Evolutionary conservation across 1,284 basidiomycete species (phyloP).

Genomic region (Heliocybe sulcata): DNA sequence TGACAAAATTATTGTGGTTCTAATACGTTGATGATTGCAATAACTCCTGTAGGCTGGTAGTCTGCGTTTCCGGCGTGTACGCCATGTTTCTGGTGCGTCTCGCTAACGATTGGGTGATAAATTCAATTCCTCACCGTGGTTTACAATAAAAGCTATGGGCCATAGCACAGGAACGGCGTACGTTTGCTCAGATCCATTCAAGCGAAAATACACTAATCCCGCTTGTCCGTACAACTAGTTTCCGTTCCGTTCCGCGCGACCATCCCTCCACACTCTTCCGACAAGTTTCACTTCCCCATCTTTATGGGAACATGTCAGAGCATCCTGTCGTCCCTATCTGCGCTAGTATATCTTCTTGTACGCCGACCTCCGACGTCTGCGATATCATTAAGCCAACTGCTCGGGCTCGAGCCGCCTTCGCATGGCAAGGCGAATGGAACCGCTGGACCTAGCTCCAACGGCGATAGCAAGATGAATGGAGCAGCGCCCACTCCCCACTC

Average conservation of each 20-base stretch:
- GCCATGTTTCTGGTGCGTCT: conserved; percentile 68
- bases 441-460: conserved; percentile 3
- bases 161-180: conserved; percentile 86
- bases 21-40: too few species aligned
- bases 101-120: too few species aligned
- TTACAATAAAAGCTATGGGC: conserved; percentile 94
- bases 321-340: conserved; percentile 71
- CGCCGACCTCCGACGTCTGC: conserved; percentile 27
- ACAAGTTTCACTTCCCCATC: conserved; percentile 83
- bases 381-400: background rate
- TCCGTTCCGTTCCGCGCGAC: conserved; percentile 73
- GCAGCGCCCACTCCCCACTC: conserved; percentile 16
- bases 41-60: conserved; percentile 38
- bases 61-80: conserved; percentile 69
- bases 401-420: background rate
- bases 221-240: conserved; percentile 36
- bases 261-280: conserved; percentile 50
- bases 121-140: too few species aligned
- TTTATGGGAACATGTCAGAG: conserved; percentile 89
- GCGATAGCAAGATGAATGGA: background rate
- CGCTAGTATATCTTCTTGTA: conserved; percentile 74
- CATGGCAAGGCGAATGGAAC: too few species aligned
- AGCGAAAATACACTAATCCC: background rate
- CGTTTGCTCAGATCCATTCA: conserved; percentile 19
- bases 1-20: too few species aligned